Evolutionary conservation across 768 basidiomycete genomes (phyloP).

Genomic region (Phaeolepiota aurea): DNA sequence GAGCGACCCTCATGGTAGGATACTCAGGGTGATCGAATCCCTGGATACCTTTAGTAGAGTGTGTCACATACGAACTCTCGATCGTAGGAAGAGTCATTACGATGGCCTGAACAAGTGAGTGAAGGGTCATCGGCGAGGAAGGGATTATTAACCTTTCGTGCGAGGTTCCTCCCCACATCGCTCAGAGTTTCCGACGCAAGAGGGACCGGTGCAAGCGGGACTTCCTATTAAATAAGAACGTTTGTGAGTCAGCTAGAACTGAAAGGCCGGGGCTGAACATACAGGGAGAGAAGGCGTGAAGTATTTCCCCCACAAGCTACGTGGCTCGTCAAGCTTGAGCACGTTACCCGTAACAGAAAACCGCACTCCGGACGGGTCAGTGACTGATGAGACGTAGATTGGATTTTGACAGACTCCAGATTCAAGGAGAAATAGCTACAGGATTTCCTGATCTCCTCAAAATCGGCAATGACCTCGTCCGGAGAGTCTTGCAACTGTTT

Average conservation of each 20-base stretch:
- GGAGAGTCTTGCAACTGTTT: constrained; percentile 69
- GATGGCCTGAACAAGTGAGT: constrained; percentile 47
- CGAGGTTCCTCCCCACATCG: constrained; percentile 63
- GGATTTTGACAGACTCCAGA: too few relatives aligned
- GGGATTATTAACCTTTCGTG: constrained; percentile 47
- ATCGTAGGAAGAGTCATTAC: constrained; percentile 89
- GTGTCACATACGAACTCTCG: constrained; percentile 82
- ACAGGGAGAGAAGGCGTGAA: constrained; percentile 59
- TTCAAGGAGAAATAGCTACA: constrained; percentile 41
- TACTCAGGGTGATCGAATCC: constrained; percentile 80
- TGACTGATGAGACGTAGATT: too few relatives aligned
- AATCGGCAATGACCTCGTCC: constrained; percentile 58
- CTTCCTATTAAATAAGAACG: constrained; percentile 26
- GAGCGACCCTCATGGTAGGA: constrained; percentile 77
- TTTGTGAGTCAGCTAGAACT: not conserved
- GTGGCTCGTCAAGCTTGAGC: constrained; percentile 57
- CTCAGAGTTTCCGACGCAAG: constrained; percentile 64
- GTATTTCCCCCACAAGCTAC: constrained; percentile 64
- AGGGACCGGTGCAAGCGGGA: constrained; percentile 57
- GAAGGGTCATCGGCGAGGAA: not conserved
- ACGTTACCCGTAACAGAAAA: constrained; percentile 91
- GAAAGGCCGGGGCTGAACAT: constrained; percentile 12
- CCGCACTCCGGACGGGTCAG: constrained; percentile 72
- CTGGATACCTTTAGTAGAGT: constrained; percentile 70
- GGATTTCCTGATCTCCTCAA: constrained; percentile 63